Conservation (phyloP, 2,329 filamentous ascomycete species). For the Epichloe hybrida region DNA sequence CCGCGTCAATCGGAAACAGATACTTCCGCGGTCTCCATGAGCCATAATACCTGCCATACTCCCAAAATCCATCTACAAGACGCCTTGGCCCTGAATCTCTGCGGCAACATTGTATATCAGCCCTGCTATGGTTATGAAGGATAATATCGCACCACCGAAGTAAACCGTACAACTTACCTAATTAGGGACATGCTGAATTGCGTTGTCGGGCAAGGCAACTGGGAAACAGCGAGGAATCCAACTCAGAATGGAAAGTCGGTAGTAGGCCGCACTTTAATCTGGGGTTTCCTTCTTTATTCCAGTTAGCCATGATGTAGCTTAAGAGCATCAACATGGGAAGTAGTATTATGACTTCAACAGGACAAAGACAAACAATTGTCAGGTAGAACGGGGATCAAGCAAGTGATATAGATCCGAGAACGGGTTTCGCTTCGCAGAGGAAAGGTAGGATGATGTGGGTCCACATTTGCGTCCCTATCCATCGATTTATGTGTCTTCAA, state of each 20-base stretch:
- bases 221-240: not conserved
- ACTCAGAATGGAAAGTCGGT: not conserved
- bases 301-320: no score
- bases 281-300: not conserved
- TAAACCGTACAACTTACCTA: not conserved
- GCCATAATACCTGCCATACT: slow-evolving; percentile 60
- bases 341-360: not conserved
- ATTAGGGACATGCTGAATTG: not conserved
- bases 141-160: not conserved
- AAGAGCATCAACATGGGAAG: no score
- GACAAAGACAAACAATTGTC: not conserved
- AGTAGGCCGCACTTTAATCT: not conserved
- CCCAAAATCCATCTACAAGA: slow-evolving; percentile 22
- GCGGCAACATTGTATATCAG: not conserved
- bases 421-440: no score
- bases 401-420: no score
- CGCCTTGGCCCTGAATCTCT: not conserved
- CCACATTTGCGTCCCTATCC: no score
- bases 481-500: no score
- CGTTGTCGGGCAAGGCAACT: not conserved
- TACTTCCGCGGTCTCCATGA: slow-evolving; percentile 56
- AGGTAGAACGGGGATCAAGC: not conserved
- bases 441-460: no score
- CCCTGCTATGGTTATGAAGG: not conserved
- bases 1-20: slow-evolving; percentile 65